A percentile compares a stretch with the other conserved stretches of the same genome.
Conservation (phyloP, 257 asterid species). For the Mitragyna speciosa region DNA sequence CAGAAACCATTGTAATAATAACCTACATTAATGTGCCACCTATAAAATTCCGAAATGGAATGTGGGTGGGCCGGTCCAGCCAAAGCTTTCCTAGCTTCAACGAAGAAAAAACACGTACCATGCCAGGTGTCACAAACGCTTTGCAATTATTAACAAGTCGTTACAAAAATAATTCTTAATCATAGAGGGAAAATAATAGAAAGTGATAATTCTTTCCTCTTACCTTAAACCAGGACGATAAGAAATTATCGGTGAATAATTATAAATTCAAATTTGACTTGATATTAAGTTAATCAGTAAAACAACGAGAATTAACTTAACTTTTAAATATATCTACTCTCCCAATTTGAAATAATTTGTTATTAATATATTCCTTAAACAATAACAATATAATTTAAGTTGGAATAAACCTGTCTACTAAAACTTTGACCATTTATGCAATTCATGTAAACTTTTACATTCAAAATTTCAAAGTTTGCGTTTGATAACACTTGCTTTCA, state of each 20-base stretch:
- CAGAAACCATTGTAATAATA: too few species aligned
- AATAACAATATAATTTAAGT: too few species aligned
- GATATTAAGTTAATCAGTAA: not conserved
- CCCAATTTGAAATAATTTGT: not conserved
- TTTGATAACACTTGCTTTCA: too few species aligned
- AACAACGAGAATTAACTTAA: not conserved
- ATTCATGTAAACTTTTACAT: too few species aligned
- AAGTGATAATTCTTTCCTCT: too few species aligned
- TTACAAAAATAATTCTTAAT: not conserved
- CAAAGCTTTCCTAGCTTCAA: not conserved
- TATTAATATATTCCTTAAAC: too few species aligned
- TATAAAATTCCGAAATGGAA: not conserved
- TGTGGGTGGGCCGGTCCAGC: not conserved
- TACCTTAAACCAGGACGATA: not conserved
- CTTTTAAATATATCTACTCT: not conserved
- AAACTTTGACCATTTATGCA: too few species aligned
- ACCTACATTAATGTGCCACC: not conserved
- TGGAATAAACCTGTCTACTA: too few species aligned
- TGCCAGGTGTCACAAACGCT: not conserved
- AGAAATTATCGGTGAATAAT: too few species aligned
- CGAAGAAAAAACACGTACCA: not conserved
- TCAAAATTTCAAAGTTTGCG: too few species aligned
- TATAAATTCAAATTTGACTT: not conserved
- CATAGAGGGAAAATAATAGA: not conserved
- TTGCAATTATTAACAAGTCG: not conserved